Base-by-base conservation (phyloP, 176 grass and related monocot species). In the Melocanna baccifera region DNA sequence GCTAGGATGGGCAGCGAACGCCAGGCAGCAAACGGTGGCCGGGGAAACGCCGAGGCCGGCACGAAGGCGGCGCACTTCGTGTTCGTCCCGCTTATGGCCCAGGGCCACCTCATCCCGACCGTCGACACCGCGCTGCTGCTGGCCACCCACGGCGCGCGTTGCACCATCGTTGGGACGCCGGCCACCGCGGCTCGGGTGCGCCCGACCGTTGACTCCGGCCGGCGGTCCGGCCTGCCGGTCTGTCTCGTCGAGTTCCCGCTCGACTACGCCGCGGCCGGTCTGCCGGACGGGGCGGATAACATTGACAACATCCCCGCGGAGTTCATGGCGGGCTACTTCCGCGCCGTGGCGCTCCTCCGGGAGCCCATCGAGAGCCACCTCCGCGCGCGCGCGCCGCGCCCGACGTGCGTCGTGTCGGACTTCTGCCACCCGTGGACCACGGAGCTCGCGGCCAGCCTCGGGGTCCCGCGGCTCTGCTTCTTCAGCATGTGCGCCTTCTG, bases 351-450 rank as follows among this genome's bases (percentile, higher is more conserved):
- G 30, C 77, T 57, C 11, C 82, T 85, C 30, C 41, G 41, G 1
- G 77, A 1, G 62, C 87, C 82, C 22, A 61, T 89, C 5, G 82
- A 89, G 76, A n/a, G 69, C 51, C 76, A 52, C 76, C 87, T 89
- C 69, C 82, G 76, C n/a, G 39, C 48, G 37, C 37, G 32, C 59
- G 55, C 67, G 37, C 84, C 76, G 46, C 68, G 45, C 45, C 91
- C 91, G 22, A 86, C 77, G 56, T 96, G 94, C 86, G 72, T 96
- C 46, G 86, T 96, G 9, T 41, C 86, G 12, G 91, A 96, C 74
- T 82, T 86, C 86, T 89, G 84, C 84, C 87, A 91, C 71, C 56
- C 84, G 12, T 93, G 89, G 94, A 87, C 91, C 11, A 29, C 1
- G 45, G 67, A 86, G 12, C 84, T 91, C 32, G 94, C 91, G 11